These are phyloP conservation scores for Geranium incanum DNA, from an alignment of 441 rosid species.

Conservation along the genomic window DNA sequence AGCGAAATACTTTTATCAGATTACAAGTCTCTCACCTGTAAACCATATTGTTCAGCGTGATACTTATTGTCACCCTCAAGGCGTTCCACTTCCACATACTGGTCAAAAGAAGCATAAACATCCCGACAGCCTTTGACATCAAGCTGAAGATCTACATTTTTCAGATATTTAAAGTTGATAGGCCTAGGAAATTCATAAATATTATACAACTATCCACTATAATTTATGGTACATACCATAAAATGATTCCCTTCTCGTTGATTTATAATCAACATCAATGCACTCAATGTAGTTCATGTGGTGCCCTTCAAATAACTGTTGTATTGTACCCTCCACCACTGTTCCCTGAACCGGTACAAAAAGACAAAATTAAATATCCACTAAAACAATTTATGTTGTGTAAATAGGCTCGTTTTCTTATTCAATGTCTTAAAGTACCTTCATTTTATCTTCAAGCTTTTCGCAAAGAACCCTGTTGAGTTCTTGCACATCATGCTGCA, in stretches of 20 bases:
- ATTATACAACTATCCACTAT: conserved; percentile 14
- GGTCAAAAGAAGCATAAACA: conserved; percentile 92
- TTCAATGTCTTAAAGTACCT: conserved; percentile 25
- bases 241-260: conserved; percentile 69
- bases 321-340: conserved; percentile 75
- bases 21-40: conserved; percentile 50
- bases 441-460: conserved; percentile 76
- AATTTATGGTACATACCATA: conserved; percentile 39
- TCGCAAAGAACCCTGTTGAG: conserved; percentile 69
- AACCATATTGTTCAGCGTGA: conserved; percentile 81
- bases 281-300: conserved; percentile 76
- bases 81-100: conserved; percentile 93
- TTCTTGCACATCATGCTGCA: conserved; percentile 85
- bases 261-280: conserved; percentile 64
- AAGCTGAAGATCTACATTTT: conserved; percentile 41
- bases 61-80: conserved; percentile 96
- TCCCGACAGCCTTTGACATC: conserved; percentile 65
- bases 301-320: conserved; percentile 66
- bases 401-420: too few species aligned
- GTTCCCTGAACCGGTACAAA: conserved; percentile 41
- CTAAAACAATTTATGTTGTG: neutral
- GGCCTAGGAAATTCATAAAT: conserved; percentile 10
- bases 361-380: neutral
- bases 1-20: too few species aligned
- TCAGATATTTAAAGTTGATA: conserved; percentile 15